Conservation (phyloP, 2,329 filamentous ascomycete genomes). For the Emericellopsis atlantica region DNA sequence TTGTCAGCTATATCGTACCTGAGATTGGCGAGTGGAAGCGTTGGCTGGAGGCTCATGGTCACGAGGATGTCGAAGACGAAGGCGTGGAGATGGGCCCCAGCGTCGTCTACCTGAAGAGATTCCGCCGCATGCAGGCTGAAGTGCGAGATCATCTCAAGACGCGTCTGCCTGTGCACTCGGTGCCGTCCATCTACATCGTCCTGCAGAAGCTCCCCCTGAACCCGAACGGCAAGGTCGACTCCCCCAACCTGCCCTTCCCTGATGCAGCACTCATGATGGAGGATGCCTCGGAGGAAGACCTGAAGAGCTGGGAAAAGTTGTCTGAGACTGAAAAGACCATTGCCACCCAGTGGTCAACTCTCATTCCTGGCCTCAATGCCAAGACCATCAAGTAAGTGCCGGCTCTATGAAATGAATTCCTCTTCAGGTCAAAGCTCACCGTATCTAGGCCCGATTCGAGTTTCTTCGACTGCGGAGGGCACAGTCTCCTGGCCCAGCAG, state of each 20-base stretch:
- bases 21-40: conserved; percentile 59
- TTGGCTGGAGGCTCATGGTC: conserved; percentile 45
- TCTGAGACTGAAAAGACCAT: conserved; percentile 24
- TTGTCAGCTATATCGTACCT: conserved; percentile 86
- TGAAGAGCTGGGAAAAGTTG: conserved; percentile 38
- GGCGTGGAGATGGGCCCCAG: conserved; percentile 30
- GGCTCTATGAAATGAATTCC: background rate
- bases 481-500: conserved; percentile 49
- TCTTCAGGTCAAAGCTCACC: background rate
- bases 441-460: conserved; percentile 26
- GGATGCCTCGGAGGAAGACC: conserved; percentile 19
- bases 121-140: conserved; percentile 31
- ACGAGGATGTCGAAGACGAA: conserved; percentile 42
- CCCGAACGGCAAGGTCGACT: conserved; percentile 72
- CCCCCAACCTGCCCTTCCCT: conserved; percentile 66
- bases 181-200: conserved; percentile 20
- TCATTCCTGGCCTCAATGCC: conserved; percentile 54
- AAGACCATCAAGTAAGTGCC: conserved; percentile 38
- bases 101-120: conserved; percentile 29
- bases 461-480: conserved; percentile 26
- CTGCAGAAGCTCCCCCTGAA: conserved; percentile 50
- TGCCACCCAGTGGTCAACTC: conserved; percentile 54
- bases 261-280: conserved; percentile 53
- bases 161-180: conserved; percentile 27
- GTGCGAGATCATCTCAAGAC: conserved; percentile 56